Evolutionary conservation across 306 rosid species (phyloP).

Genomic region (Ochetophila trinervis): DNA sequence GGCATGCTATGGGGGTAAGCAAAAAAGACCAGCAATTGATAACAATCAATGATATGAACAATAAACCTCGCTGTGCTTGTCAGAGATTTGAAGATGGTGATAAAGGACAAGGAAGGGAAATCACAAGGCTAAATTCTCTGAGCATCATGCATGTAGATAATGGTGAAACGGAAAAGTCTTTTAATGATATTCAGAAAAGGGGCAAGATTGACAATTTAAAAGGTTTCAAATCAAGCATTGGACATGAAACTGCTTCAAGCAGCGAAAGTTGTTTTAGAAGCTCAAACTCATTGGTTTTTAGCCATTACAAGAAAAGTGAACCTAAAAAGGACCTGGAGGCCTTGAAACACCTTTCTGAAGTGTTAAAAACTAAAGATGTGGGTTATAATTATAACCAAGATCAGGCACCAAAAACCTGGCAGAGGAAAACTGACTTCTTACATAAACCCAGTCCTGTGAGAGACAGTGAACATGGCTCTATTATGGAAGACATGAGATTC

Average conservation of each 20-base stretch:
- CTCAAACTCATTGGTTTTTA: constrained; percentile 11
- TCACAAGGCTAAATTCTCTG: constrained; percentile 26
- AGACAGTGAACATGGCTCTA: constrained; percentile 8
- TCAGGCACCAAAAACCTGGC: constrained; percentile 27
- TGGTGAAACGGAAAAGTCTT: constrained; percentile 22
- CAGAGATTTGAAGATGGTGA: constrained; percentile 31
- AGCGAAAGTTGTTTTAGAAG: constrained; percentile 31
- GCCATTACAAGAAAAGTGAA: constrained; percentile 25
- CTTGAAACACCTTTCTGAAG: constrained; percentile 25
- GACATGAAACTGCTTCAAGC: constrained; percentile 38
- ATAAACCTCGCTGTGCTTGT: constrained; percentile 17
- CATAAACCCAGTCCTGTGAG: constrained; percentile 25
- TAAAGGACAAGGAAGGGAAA: constrained; percentile 28
- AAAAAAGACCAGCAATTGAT: constrained; percentile 40
- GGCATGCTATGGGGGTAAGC: constrained; percentile 40
- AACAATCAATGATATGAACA: constrained; percentile 18
- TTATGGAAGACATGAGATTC: constrained; percentile 19
- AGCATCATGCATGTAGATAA: constrained; percentile 6
- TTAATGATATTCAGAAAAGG: constrained; percentile 28
- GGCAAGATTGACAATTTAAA: constrained; percentile 24
- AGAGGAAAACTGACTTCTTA: constrained; percentile 32
- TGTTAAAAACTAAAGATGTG: constrained; percentile 24
- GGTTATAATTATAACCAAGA: constrained; percentile 20
- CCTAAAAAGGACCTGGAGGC: constrained; percentile 29
- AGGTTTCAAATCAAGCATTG: constrained; percentile 33